Evolutionary conservation across 371 early-diverging fungal genomes (phyloP), one percentile per base, ranked within the genome.

Genomic region (Mortierella sp.): DNA sequence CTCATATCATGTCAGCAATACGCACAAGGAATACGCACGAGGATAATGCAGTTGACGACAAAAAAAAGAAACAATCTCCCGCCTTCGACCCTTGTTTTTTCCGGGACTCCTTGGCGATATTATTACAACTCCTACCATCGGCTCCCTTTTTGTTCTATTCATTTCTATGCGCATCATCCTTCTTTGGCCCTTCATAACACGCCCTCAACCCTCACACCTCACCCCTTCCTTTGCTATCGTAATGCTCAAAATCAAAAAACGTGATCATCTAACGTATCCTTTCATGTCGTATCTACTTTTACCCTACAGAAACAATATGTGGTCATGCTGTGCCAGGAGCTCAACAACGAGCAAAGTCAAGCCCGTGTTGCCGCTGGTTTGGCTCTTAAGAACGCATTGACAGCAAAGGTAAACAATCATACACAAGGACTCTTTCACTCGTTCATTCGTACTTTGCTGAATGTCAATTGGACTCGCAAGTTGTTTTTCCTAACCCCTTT

Each of bases 331-430:
- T 89, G 91, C 77, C 93, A 94, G 77, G 96, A 97, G 85, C 91
- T 98, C 52, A 90, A 92, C 44, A 96, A 90, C 79, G 96, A 95
- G 80, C 88, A 89, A 74, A 88, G 86, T 67, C 87, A 86, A 52
- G 85, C 90, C 31, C 79, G 88, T 64, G 91, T 95, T 66, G 92
- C 95, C 39, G 97, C 98, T 52, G 99, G 96, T 87, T 87, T 98
- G 75, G 93, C 94, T 43, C 86, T 98, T 76, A 98, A 98, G 91
- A 98, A 98, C 84, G 90, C 95, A 58, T 85, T 98, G 78, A 87
- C 92, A 31, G 94, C 97, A 78, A 95, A 92, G 90, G 97, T 95
- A 90, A 66, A 86, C 77, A 34, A 26, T 48, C 53, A n/a, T 52
- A 47, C 13, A 22, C 34, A 22, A 34, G 19, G 0, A 58, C 16